Evolutionary conservation across 2,329 filamentous ascomycete species (phyloP).

Genomic region (Pseudocercospora ulei): DNA sequence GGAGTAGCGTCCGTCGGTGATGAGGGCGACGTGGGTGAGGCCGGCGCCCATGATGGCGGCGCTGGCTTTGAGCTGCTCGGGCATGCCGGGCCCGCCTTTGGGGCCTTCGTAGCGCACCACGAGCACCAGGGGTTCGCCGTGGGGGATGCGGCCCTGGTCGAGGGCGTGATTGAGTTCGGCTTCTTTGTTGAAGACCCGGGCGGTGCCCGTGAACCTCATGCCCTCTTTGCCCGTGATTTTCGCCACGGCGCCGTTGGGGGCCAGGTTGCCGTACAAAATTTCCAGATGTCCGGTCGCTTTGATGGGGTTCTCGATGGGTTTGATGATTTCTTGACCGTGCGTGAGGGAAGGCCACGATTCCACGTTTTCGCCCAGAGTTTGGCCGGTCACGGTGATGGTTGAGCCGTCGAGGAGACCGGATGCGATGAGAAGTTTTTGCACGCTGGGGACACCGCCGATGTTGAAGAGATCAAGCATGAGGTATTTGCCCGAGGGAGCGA

Average conservation of each 20-base stretch:
- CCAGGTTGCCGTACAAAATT: conserved; percentile 77
- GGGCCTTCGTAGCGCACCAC: conserved; percentile 91
- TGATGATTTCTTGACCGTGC: conserved; percentile 70
- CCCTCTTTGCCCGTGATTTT: conserved; percentile 98
- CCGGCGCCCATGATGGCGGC: conserved; percentile 90
- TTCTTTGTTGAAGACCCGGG: conserved; percentile 80
- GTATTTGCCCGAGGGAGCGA: conserved; percentile 74
- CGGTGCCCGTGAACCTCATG: conserved; percentile 66
- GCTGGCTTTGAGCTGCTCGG: conserved; percentile 79
- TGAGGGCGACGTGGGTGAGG: conserved; percentile 74
- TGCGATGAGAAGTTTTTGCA: conserved; percentile 76
- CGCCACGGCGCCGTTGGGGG: conserved; percentile 78
- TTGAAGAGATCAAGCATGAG: conserved; percentile 82
- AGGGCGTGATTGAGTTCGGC: conserved; percentile 66
- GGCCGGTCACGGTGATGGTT: conserved; percentile 73
- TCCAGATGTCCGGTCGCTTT: conserved; percentile 80
- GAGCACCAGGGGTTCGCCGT: conserved; percentile 72
- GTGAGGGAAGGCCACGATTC: conserved; percentile 65
- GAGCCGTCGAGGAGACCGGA: conserved; percentile 64
- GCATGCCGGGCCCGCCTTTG: conserved; percentile 90
- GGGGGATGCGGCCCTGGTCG: conserved; percentile 57
- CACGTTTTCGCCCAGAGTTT: conserved; percentile 73
- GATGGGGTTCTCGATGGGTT: conserved; percentile 70
- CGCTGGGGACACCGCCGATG: conserved; percentile 73
- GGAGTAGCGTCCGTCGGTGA: conserved; percentile 84